phyloP scores from a whole-genome alignment of 73 alveolate species.

The Paramecium octaurelia region DNA sequence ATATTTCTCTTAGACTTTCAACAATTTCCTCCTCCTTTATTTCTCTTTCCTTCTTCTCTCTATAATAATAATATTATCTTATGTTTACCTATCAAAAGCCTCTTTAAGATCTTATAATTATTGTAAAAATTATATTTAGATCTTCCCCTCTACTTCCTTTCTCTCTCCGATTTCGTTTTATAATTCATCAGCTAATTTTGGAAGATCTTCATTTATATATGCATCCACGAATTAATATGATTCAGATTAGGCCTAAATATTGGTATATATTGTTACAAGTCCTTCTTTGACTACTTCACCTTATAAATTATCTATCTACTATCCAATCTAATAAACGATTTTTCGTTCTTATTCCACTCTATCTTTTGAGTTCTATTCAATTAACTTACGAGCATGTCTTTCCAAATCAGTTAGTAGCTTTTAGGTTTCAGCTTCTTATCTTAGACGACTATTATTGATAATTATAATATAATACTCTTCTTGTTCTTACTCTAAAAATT shows the following conservation, averaged over 20 bases:
- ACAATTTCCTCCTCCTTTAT: conserved; percentile 57
- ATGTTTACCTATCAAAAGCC: conserved; percentile 33
- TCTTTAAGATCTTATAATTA: conserved; percentile 51
- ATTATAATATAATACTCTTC: conserved; percentile 18
- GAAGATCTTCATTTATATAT: conserved; percentile 61
- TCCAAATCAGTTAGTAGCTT: conserved; percentile 56
- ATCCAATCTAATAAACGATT: conserved; percentile 52
- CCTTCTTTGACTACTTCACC: conserved; percentile 39
- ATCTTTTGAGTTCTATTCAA: conserved; percentile 48
- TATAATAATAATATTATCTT: neutral
- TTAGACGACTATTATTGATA: neutral
- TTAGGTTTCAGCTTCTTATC: conserved; percentile 19
- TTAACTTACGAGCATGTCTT: conserved; percentile 49
- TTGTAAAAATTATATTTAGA: conserved; percentile 34
- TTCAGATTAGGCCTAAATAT: conserved; percentile 46
- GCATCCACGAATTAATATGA: conserved; percentile 56
- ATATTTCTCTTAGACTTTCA: conserved; percentile 55
- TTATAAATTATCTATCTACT: conserved; percentile 32
- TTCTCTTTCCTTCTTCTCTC: conserved; percentile 64
- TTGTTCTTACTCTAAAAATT: neutral
- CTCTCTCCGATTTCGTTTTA: conserved; percentile 53
- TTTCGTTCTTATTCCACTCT: conserved; percentile 58
- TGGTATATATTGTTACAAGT: neutral
- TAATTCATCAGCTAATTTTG: conserved; percentile 49
- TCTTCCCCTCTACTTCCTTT: conserved; percentile 58